Conservation (phyloP, 768 basidiomycete genomes). For the Trametes cubensis region DNA sequence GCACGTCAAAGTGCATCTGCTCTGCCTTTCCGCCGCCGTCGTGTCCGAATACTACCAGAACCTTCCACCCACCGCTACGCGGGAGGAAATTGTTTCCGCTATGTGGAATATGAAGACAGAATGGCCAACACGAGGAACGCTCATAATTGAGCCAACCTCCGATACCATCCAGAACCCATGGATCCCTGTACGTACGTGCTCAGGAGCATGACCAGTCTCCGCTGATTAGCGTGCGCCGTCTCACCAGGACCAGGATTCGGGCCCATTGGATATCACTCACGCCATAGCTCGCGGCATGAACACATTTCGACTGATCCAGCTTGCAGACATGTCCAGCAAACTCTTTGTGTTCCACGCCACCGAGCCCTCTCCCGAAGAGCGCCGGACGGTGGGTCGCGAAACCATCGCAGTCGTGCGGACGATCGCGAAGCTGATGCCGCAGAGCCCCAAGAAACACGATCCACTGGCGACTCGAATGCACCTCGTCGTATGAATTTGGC, state of each 20-base stretch:
- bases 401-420: background rate
- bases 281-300: conserved; percentile 27
- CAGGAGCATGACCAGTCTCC: background rate
- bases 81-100: conserved; percentile 15
- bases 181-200: conserved; percentile 14
- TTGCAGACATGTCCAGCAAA: conserved; percentile 24
- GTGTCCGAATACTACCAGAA: conserved; percentile 16
- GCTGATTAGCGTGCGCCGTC: background rate
- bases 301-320: conserved; percentile 27
- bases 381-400: background rate
- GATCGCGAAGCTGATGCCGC: background rate
- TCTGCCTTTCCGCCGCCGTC: conserved; percentile 23
- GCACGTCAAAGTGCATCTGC: conserved; percentile 22
- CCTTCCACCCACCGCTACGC: conserved; percentile 7
- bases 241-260: conserved; percentile 15
- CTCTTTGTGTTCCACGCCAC: conserved; percentile 31
- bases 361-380: conserved; percentile 19
- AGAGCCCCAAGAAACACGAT: background rate
- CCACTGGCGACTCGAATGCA: background rate
- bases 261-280: conserved; percentile 27
- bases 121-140: conserved; percentile 25
- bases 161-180: conserved; percentile 2
- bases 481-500: background rate
- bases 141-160: conserved; percentile 20
- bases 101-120: conserved; percentile 23